Conservation (phyloP, 106 monocot genomes). For the Agapanthus africanus region DNA sequence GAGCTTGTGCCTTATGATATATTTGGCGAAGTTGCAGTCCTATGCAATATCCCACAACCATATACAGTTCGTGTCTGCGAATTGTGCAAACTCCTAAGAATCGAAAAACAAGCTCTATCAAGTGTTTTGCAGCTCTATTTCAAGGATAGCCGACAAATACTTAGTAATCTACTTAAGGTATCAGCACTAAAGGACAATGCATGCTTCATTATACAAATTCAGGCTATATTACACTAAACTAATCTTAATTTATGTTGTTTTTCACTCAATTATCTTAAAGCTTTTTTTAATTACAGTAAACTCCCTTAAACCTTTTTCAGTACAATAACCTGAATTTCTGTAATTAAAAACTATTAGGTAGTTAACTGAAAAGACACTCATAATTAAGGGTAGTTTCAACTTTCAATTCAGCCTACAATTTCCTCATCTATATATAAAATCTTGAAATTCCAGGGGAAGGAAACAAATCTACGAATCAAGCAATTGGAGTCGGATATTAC, state of each 20-base stretch:
- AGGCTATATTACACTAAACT: too few species aligned
- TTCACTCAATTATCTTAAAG: too few species aligned
- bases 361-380: too few species aligned
- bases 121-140: conserved; percentile 54
- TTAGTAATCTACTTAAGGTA: conserved; percentile 63
- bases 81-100: conserved; percentile 48
- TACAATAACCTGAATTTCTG: too few species aligned
- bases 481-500: conserved; percentile 59
- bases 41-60: conserved; percentile 66
- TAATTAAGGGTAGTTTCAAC: neutral
- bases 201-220: too few species aligned
- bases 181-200: neutral
- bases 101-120: conserved; percentile 57
- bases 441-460: conserved; percentile 33
- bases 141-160: conserved; percentile 54
- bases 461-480: conserved; percentile 40
- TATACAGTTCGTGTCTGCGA: conserved; percentile 53
- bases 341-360: too few species aligned
- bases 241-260: too few species aligned
- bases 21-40: conserved; percentile 57
- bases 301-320: too few species aligned
- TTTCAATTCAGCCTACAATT: neutral
- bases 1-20: conserved; percentile 41
- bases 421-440: too few species aligned
- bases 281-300: too few species aligned